phyloP scores from a whole-genome alignment of 345 rosid species.

The Arabis alpina region DNA sequence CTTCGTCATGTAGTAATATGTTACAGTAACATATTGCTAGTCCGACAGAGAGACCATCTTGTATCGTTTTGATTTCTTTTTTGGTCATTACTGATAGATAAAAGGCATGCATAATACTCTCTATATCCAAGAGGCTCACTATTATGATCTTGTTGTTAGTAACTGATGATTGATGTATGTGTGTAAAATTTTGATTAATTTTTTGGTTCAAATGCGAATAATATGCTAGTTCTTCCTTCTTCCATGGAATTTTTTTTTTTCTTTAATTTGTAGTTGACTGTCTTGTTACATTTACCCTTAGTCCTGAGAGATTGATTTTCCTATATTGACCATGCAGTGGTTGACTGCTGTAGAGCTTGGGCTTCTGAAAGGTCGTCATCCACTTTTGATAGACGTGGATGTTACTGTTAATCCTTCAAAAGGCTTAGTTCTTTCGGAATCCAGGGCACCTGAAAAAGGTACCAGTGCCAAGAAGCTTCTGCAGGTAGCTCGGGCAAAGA shows the following conservation, averaged over 20 bases:
- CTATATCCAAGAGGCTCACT: conserved; percentile 16
- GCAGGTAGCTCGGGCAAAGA: conserved; percentile 46
- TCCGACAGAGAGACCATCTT: not conserved
- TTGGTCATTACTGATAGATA: not conserved
- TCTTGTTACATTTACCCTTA: conserved; percentile 11
- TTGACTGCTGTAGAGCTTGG: conserved; percentile 91
- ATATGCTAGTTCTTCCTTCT: conserved; percentile 17
- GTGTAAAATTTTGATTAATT: not conserved
- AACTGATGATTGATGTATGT: conserved; percentile 9
- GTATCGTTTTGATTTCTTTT: conserved; percentile 6
- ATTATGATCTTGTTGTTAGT: conserved; percentile 17
- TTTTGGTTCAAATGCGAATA: conserved; percentile 8
- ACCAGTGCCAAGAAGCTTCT: conserved; percentile 48
- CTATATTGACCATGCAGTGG: conserved; percentile 64
- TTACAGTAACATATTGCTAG: not conserved
- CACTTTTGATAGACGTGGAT: conserved; percentile 86
- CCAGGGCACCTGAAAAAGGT: conserved; percentile 47
- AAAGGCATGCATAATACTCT: conserved; percentile 20
- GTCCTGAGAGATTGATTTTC: conserved; percentile 31
- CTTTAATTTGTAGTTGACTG: not conserved
- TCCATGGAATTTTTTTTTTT: not conserved
- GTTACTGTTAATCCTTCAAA: conserved; percentile 68
- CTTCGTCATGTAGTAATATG: conserved; percentile 21
- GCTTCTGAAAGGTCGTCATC: conserved; percentile 97
- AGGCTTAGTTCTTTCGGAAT: conserved; percentile 58